Evolutionary conservation across 2,329 filamentous ascomycete genomes (phyloP).

Genomic region (Paracoccidioides lutzii): DNA sequence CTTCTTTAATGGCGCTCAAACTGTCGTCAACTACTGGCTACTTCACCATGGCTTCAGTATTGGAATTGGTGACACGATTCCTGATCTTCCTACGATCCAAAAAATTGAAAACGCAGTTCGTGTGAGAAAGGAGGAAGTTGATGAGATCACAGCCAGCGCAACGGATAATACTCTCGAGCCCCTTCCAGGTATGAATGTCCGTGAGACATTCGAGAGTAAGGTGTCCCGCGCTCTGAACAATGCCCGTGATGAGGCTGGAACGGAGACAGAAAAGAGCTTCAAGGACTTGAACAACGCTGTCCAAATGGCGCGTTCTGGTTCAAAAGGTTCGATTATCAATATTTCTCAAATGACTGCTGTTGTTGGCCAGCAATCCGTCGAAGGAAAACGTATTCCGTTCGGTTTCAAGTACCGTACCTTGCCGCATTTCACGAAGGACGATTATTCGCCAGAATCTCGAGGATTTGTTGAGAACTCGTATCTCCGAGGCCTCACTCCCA

Average conservation of each 20-base stretch:
- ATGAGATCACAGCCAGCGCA: conserved; percentile 59
- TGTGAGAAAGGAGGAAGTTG: conserved; percentile 69
- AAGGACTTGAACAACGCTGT: conserved; percentile 96
- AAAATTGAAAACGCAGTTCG: conserved; percentile 74
- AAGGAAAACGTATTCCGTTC: conserved; percentile 97
- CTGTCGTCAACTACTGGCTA: conserved; percentile 94
- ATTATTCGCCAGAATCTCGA: conserved; percentile 92
- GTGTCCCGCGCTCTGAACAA: conserved; percentile 89
- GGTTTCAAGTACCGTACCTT: conserved; percentile 97
- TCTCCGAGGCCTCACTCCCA: conserved; percentile 82
- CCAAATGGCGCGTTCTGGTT: conserved; percentile 90
- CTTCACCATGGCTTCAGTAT: conserved; percentile 95
- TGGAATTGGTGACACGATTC: conserved; percentile 95
- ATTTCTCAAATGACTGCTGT: conserved; percentile 99
- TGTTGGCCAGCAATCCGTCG: conserved; percentile 94
- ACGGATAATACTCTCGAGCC: conserved; percentile 80
- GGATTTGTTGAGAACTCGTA: conserved; percentile 99
- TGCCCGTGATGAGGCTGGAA: conserved; percentile 93
- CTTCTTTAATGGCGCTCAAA: conserved; percentile 92
- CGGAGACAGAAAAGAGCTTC: conserved; percentile 75
- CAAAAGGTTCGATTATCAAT: conserved; percentile 98
- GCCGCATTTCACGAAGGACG: conserved; percentile 97
- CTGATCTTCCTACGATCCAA: conserved; percentile 69
- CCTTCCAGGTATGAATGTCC: conserved; percentile 95
- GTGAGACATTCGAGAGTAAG: conserved; percentile 96